Conservation (phyloP, 192 early-diverging fungal genomes). For the Gigaspora rosea region DNA sequence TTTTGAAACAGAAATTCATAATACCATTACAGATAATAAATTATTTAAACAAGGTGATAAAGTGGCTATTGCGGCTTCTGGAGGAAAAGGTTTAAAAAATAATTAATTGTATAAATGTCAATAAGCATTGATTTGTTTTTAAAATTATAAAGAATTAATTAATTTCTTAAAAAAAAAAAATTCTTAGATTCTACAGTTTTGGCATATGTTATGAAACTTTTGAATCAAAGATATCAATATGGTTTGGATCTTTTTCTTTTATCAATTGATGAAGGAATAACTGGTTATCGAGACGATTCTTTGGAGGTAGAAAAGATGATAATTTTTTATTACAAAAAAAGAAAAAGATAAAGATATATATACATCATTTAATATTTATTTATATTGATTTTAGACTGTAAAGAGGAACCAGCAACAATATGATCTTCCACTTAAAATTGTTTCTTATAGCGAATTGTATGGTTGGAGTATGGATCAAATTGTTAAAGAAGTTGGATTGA, state of each 20-base stretch:
- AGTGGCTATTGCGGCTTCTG: slow-evolving; percentile 94
- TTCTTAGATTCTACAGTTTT: slow-evolving; percentile 90
- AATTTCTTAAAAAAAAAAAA: too few relatives aligned
- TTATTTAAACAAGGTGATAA: slow-evolving; percentile 85
- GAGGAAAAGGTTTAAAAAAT: slow-evolving; percentile 73
- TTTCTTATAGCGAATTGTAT: slow-evolving; percentile 94
- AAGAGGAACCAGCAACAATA: slow-evolving; percentile 96
- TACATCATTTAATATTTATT: not conserved
- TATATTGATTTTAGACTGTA: slow-evolving; percentile 62
- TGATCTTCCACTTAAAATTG: slow-evolving; percentile 86
- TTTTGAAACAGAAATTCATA: slow-evolving; percentile 93
- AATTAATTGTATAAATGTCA: not conserved
- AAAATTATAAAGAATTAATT: too few relatives aligned
- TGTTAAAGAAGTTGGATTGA: slow-evolving; percentile 89
- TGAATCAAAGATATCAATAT: slow-evolving; percentile 93
- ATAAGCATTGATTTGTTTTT: not conserved
- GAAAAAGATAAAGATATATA: not conserved
- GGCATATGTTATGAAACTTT: slow-evolving; percentile 89
- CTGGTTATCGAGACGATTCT: slow-evolving; percentile 97
- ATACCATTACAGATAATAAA: slow-evolving; percentile 80
- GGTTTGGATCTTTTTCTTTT: slow-evolving; percentile 89
- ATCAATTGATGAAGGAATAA: slow-evolving; percentile 97
- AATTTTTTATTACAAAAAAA: not conserved
- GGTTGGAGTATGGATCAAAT: slow-evolving; percentile 99
- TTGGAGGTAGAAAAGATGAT: slow-evolving; percentile 53